Percentiles rank a stretch among this genome's conserved stretches.
Conservation (phyloP, 106 monocot genomes). For the Phalaenopsis aphrodite region DNA sequence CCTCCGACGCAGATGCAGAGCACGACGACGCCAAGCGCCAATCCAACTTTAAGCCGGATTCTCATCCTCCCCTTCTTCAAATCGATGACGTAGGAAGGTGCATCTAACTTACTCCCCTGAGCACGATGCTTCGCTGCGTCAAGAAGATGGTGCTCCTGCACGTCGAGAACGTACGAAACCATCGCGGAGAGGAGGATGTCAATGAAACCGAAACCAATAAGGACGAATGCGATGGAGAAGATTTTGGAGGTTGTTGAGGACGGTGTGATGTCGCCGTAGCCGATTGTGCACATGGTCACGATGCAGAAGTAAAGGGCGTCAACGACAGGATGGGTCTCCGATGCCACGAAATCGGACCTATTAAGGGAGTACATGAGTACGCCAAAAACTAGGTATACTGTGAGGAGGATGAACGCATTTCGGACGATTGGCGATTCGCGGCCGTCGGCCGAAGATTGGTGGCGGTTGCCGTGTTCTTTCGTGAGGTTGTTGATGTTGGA, state of each 20-base stretch:
- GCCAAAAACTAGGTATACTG: constrained; percentile 61
- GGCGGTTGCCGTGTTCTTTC: background rate
- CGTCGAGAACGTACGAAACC: constrained; percentile 75
- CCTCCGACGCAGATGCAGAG: constrained; percentile 63
- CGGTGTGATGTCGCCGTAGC: constrained; percentile 92
- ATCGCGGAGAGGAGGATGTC: constrained; percentile 82
- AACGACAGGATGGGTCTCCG: constrained; percentile 61
- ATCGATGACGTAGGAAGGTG: constrained; percentile 48
- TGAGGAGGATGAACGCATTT: constrained; percentile 47
- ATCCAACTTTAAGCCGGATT: constrained; percentile 65
- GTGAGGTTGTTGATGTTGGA: constrained; percentile 9
- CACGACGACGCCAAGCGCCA: constrained; percentile 58
- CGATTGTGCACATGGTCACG: constrained; percentile 94
- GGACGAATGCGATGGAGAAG: constrained; percentile 80
- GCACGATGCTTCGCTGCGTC: constrained; percentile 18
- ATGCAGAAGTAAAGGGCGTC: constrained; percentile 93
- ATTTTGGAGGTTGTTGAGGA: constrained; percentile 54
- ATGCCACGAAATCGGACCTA: constrained; percentile 31
- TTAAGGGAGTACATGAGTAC: constrained; percentile 45
- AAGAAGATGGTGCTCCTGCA: constrained; percentile 64
- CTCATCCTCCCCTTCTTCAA: constrained; percentile 87
- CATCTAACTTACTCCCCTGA: background rate
- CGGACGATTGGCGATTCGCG: constrained; percentile 31
- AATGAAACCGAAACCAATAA: constrained; percentile 81
- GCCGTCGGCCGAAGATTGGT: background rate